Evolutionary conservation across 495 filamentous ascomycete genomes (phyloP).

Genomic region (Acidomyces sp.): DNA sequence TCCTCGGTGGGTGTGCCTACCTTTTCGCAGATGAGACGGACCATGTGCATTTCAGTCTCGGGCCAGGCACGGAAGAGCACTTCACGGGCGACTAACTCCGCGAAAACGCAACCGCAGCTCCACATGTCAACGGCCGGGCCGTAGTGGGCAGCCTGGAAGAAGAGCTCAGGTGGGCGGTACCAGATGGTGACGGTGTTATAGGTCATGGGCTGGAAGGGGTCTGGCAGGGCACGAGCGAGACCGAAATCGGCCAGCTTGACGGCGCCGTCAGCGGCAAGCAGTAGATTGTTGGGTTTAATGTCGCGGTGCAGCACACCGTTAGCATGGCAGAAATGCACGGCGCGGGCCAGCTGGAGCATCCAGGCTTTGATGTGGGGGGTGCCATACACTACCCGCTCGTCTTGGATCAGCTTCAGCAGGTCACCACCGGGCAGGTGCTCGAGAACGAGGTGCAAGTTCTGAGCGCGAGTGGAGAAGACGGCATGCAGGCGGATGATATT

Average conservation of each 20-base stretch:
- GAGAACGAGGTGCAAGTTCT: conserved; percentile 86
- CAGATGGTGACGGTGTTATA: conserved; percentile 90
- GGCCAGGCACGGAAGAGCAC: conserved; percentile 32
- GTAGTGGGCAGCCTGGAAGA: conserved; percentile 82
- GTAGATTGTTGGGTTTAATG: conserved; percentile 97
- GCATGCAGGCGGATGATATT: conserved; percentile 86
- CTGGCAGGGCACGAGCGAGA: conserved; percentile 74
- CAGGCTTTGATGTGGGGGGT: conserved; percentile 86
- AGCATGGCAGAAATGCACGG: conserved; percentile 93
- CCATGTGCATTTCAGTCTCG: conserved; percentile 67
- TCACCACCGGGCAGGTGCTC: conserved; percentile 87
- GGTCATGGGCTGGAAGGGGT: conserved; percentile 82
- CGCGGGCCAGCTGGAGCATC: conserved; percentile 93
- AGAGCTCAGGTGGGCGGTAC: conserved; percentile 75
- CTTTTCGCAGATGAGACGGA: conserved; percentile 64
- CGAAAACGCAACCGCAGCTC: conserved; percentile 88
- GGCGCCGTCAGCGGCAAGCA: conserved; percentile 84
- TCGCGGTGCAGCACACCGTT: conserved; percentile 91
- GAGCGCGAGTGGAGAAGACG: conserved; percentile 85
- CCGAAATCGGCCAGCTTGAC: conserved; percentile 98
- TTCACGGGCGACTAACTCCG: conserved; percentile 70
- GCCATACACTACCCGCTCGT: conserved; percentile 58
- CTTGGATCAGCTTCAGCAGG: conserved; percentile 83
- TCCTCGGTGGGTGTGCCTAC: conserved; percentile 88
- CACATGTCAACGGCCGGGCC: conserved; percentile 85